Percentiles rank a stretch among this genome's conserved stretches.
These are phyloP conservation scores for Tuber indicum DNA, from an alignment of 495 filamentous ascomycete genomes.

Conservation along the genomic window DNA sequence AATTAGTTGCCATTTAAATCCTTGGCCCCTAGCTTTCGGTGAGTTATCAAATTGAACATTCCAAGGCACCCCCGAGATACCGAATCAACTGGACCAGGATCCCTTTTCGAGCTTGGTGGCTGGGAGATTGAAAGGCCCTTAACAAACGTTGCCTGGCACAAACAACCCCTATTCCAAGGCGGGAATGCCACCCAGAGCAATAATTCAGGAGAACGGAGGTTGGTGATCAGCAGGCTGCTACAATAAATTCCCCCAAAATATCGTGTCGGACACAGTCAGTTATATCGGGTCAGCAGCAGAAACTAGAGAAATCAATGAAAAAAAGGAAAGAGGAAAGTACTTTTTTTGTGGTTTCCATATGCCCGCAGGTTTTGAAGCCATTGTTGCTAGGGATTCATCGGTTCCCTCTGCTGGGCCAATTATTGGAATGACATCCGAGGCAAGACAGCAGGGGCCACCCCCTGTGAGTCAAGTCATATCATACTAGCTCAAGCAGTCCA, in stretches of 20 bases:
- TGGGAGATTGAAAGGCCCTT: neutral
- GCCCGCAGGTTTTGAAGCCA: neutral
- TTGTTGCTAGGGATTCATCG: neutral
- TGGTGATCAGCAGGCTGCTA: neutral
- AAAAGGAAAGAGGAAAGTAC: neutral
- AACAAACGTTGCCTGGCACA: neutral
- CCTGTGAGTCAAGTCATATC: too few relatives aligned
- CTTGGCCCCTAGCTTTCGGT: neutral
- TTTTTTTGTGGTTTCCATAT: neutral
- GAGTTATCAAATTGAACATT: neutral
- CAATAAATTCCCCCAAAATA: neutral
- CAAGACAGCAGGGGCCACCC: neutral
- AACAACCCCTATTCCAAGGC: neutral
- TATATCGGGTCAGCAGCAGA: neutral
- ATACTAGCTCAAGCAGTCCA: neutral
- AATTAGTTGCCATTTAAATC: neutral
- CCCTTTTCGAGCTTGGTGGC: neutral
- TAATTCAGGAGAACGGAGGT: neutral
- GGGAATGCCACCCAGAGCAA: neutral
- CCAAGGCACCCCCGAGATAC: neutral
- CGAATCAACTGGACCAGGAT: neutral
- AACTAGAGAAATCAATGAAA: neutral
- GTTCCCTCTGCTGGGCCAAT: neutral
- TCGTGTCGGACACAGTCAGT: neutral
- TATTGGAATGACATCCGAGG: neutral